These are phyloP conservation scores for Tylopilus subfusipes DNA, from an alignment of 768 basidiomycete species.

Conservation along the genomic window DNA sequence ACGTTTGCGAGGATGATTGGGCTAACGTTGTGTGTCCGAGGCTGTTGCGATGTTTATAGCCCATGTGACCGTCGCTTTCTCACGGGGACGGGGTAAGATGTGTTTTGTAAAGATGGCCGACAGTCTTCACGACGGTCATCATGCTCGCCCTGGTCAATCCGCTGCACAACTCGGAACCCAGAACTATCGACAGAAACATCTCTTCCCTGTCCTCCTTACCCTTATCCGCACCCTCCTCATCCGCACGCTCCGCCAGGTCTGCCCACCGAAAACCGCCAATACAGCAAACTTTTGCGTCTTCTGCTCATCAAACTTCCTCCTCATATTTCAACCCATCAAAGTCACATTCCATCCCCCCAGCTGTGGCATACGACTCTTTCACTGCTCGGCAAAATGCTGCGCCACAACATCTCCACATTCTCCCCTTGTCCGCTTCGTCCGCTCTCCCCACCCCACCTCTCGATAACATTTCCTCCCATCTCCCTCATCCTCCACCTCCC, in stretches of 20 bases:
- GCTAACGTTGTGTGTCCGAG: too few species aligned
- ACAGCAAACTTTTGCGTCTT: slow-evolving; percentile 28
- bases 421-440: slow-evolving; percentile 14
- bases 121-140: slow-evolving; percentile 16
- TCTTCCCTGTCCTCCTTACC: slow-evolving; percentile 10
- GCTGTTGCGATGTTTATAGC: not conserved
- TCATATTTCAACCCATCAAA: slow-evolving; percentile 19
- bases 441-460: slow-evolving; percentile 22
- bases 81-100: slow-evolving; percentile 16
- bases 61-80: slow-evolving; percentile 22
- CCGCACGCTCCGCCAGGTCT: slow-evolving; percentile 18
- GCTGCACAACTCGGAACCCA: slow-evolving; percentile 30
- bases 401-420: slow-evolving; percentile 7
- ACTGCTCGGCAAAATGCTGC: slow-evolving; percentile 15
- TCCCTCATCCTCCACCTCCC: slow-evolving; percentile 22
- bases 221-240: slow-evolving; percentile 8
- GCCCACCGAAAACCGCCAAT: slow-evolving; percentile 28
- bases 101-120: slow-evolving; percentile 13
- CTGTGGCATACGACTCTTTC: slow-evolving; percentile 27
- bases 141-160: slow-evolving; percentile 55
- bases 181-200: slow-evolving; percentile 28
- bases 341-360: slow-evolving; percentile 18
- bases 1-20: slow-evolving; percentile 2
- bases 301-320: slow-evolving; percentile 23
- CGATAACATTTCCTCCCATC: slow-evolving; percentile 25